A percentile compares a stretch with the other conserved stretches of the same genome.
Conservation (phyloP, 306 rosid species). For the Hippophae gyantsensis region DNA sequence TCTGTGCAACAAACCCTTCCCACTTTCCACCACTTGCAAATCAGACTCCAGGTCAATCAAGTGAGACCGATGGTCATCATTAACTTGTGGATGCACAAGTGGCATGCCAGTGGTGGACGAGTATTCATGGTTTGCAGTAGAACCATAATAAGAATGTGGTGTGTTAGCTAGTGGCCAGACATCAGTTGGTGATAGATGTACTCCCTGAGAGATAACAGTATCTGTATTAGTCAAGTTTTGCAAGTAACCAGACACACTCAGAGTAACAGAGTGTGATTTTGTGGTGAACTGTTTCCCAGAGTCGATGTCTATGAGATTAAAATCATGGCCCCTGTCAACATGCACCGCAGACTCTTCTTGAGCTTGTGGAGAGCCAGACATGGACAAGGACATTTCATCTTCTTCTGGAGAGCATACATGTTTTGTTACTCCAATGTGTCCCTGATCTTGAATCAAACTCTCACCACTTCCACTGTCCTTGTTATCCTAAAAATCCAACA, state of each 20-base stretch:
- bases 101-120: conserved; percentile 39
- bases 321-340: background rate
- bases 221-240: conserved; percentile 33
- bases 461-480: conserved; percentile 30
- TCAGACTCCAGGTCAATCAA: conserved; percentile 53
- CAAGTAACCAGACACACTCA: conserved; percentile 27
- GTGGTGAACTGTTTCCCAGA: conserved; percentile 22
- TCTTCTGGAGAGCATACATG: conserved; percentile 19
- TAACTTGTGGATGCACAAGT: conserved; percentile 35
- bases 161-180: conserved; percentile 54
- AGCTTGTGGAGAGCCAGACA: conserved; percentile 21
- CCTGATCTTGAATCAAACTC: conserved; percentile 29
- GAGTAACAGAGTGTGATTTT: conserved; percentile 23
- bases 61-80: conserved; percentile 28
- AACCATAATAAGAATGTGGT: conserved; percentile 60
- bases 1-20: conserved; percentile 39
- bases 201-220: conserved; percentile 32
- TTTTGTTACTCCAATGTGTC: conserved; percentile 27
- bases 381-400: conserved; percentile 25
- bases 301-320: conserved; percentile 14
- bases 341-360: conserved; percentile 3
- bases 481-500: conserved; percentile 41
- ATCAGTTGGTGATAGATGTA: conserved; percentile 35
- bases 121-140: conserved; percentile 44
- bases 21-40: conserved; percentile 36